Evolutionary conservation across 2,329 filamentous ascomycete species (phyloP), one percentile per base, ranked within the genome.

Genomic region (Neonectria hederae): DNA sequence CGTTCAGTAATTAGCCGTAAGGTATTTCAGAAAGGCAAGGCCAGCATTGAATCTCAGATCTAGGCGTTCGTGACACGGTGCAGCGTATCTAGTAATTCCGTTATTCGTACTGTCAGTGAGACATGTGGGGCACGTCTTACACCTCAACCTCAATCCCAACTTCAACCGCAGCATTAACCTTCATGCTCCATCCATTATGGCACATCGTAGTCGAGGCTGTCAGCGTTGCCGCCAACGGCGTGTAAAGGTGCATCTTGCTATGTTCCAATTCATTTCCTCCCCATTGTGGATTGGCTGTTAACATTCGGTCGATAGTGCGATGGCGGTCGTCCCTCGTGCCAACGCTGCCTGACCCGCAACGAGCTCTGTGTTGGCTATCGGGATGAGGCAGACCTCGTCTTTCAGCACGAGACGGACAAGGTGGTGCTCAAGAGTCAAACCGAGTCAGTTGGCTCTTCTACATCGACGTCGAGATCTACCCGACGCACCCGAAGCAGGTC

Each of bases 341-440:
- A 85, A 69, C 71, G 73, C 11, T 85, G 83, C 81, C 69, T 76
- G 17, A 84, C 84, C 62, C 74, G 77, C 17, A 75, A 76, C 0
- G 65, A 74, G 2, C 38, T 42, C n/a, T 42, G 38, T 11, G 38
- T 42, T 42, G 38, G 38, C 38, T 42, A 42, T 13, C 9, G 75
- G 78, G 49, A 65, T 76, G 17, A 82, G 79, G 53, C 73, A 78
- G 24, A 73, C 83, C 0, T 68, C 81, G 45, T 79, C 76, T 57
- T 77, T 83, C 42, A 77, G 76, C 69, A 83, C 4, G 78, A 77
- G 8, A 75, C 78, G 17, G 75, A 82, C 51, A 79, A 80, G 70
- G 70, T 84, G 53, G 70, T 72, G 48, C 72, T 81, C 9, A 70
- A 66, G 22, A 66, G 56, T 22, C 67, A 64, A 22, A 32, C 64